Conservation (phyloP, 139 green algal species). For the Coccomyxa sp. region DNA sequence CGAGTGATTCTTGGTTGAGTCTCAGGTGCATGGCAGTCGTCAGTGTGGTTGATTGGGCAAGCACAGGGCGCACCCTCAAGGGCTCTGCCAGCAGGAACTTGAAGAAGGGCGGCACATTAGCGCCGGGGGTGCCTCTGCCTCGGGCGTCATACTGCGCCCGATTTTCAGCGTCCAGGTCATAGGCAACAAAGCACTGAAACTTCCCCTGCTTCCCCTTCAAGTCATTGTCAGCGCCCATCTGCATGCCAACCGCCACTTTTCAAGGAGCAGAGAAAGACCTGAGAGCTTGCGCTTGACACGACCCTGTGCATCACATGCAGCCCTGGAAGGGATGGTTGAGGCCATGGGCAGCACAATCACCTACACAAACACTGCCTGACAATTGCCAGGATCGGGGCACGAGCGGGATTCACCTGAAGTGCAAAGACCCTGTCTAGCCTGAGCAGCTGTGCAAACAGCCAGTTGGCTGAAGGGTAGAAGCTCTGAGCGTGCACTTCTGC, state of each 20-base stretch:
- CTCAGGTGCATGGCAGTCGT: background rate
- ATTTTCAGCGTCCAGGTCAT: background rate
- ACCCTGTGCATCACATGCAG: background rate
- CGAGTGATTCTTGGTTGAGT: background rate
- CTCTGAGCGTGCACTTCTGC: constrained; percentile 1
- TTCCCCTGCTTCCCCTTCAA: background rate
- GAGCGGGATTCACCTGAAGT: background rate
- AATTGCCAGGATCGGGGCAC: background rate
- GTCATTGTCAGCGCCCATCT: background rate
- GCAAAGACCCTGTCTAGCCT: background rate
- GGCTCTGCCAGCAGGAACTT: background rate
- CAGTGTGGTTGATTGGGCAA: background rate
- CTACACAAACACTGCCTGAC: background rate
- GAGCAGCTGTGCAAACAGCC: background rate
- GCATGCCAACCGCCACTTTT: too few species aligned
- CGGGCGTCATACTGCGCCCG: background rate
- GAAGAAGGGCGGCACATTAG: background rate
- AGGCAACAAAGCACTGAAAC: background rate
- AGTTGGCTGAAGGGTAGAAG: background rate
- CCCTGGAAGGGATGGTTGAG: background rate
- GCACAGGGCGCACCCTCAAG: background rate
- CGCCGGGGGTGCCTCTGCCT: background rate
- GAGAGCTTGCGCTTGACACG: background rate
- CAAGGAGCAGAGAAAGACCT: background rate
- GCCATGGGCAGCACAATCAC: background rate